Base-by-base conservation (phyloP, 148 eudicot genomes). In the Gaultheria prostrata region DNA sequence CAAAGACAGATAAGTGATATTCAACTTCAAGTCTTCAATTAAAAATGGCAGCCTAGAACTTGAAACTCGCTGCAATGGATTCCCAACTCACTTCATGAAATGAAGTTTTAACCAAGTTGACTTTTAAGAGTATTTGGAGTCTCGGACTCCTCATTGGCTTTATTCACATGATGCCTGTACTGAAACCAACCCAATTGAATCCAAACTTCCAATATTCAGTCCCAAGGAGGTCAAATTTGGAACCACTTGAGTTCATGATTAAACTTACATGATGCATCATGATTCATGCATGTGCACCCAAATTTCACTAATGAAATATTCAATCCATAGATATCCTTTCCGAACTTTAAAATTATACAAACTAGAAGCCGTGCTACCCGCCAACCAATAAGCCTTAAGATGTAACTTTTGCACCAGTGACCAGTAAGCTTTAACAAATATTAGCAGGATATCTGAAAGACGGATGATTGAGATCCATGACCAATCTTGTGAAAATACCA, bases 231-330 rank as follows among this genome's bases (percentile, higher is more conserved):
- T 77, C 59, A 77, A 77, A 32, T 26, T 77, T 24, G 8, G 33
- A 77, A 24, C 39, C 53, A 48, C 26, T 49, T 6, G 59, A 77
- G 8, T 46, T 49, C 33, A 76, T 49, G 57, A 76, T 6, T 49
- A 39, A 39, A 39, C 17, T 72, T n/a, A 76, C 33, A 49, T 76
- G 32, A 76, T 76, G 79, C 57, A 76, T 49, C 13, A 56, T 56
- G 63, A 20, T 56, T 56, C 24, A 24, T 49, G 57, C 57, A 49
- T 48, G 61, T 76, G 4, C 35, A 77, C 57, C 61, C 54, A 77
- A 28, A 51, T 77, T 77, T 14, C 43, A 51, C 43, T 15, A 26
- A 5, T 48, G 56, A 14, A 1, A 18, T 51, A 39, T 8, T 28
- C 59, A 48, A 14, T 4, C 15, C 30, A 7, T 24, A 75, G 26